phyloP scores from a whole-genome alignment of 768 basidiomycete genomes.

The Boletales sp. region DNA sequence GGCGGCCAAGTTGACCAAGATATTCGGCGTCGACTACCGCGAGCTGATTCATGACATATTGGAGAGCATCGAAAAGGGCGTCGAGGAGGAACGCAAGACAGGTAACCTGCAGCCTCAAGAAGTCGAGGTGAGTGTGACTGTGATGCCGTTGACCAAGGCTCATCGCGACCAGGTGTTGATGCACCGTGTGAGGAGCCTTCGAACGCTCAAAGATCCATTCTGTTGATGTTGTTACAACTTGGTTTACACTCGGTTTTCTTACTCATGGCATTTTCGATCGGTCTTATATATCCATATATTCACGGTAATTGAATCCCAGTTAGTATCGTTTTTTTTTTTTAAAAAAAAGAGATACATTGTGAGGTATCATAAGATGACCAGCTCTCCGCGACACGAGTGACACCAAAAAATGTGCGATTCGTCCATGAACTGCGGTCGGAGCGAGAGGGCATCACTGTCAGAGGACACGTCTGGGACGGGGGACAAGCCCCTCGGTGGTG shows the following conservation, averaged over 20 bases:
- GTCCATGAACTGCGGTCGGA: slow-evolving; percentile 75
- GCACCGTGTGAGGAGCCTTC: slow-evolving; percentile 30
- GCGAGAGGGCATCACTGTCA: slow-evolving; percentile 15
- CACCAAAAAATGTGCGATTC: slow-evolving; percentile 92
- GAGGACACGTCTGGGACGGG: slow-evolving; percentile 39
- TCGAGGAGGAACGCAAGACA: slow-evolving; percentile 63
- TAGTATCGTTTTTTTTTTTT: no score
- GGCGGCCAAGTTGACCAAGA: slow-evolving; percentile 81
- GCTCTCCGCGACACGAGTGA: slow-evolving; percentile 74
- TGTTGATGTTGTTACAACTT: slow-evolving; percentile 6
- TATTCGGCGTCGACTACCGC: slow-evolving; percentile 85
- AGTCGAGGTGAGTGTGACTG: slow-evolving; percentile 54
- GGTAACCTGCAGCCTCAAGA: slow-evolving; percentile 68
- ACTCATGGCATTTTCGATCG: slow-evolving; percentile 2
- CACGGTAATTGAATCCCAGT: slow-evolving; percentile 19
- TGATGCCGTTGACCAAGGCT: slow-evolving; percentile 1
- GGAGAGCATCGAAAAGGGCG: slow-evolving; percentile 74
- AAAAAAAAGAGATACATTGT: no score
- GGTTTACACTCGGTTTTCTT: not conserved
- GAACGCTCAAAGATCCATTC: slow-evolving; percentile 17
- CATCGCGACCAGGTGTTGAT: slow-evolving; percentile 45
- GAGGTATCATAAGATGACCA: slow-evolving; percentile 68
- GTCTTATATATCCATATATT: slow-evolving; percentile 13
- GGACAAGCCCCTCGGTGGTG: slow-evolving; percentile 56
- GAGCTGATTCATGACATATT: slow-evolving; percentile 74